Conservation (phyloP, 768 basidiomycete genomes). For the Austroboletus eburneus region DNA sequence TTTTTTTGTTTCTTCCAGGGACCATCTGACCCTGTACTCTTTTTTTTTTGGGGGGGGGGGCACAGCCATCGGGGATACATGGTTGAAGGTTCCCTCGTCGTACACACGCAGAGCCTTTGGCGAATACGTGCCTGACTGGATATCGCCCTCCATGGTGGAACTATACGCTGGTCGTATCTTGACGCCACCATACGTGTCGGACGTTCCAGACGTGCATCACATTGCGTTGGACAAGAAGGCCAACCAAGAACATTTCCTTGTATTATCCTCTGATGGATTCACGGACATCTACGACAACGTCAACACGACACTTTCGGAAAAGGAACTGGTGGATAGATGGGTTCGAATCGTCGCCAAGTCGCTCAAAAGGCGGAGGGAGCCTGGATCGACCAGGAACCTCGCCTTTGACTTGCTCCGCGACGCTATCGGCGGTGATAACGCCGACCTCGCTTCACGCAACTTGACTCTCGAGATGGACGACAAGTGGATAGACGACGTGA, state of each 20-base stretch:
- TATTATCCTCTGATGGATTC: constrained; percentile 47
- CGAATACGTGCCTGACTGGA: constrained; percentile 22
- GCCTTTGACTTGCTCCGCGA: constrained; percentile 41
- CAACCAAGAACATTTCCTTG: constrained; percentile 30
- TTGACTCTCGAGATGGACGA: constrained; percentile 49
- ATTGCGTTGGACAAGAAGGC: constrained; percentile 23
- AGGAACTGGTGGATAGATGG: constrained; percentile 35
- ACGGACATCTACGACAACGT: constrained; percentile 36
- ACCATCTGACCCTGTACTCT: constrained; percentile 14
- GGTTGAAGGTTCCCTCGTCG: constrained; percentile 31
- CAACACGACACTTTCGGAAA: constrained; percentile 18
- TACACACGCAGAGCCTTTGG: constrained; percentile 33
- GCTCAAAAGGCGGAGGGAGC: constrained; percentile 19
- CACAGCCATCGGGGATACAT: constrained; percentile 34
- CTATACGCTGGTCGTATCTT: constrained; percentile 33
- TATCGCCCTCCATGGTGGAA: constrained; percentile 11
- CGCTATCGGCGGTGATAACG: constrained; percentile 41
- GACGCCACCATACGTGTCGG: constrained; percentile 46
- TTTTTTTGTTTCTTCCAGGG: not conserved
- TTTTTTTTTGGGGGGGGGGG: not conserved
- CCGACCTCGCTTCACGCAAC: constrained; percentile 37
- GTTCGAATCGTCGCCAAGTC: constrained; percentile 27
- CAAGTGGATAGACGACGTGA: constrained; percentile 49
- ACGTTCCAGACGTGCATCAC: constrained; percentile 39
- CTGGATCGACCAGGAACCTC: constrained; percentile 26